Conservation (phyloP, 108 stramenopile genomes). For the Fragilariopsis cylindrus region DNA sequence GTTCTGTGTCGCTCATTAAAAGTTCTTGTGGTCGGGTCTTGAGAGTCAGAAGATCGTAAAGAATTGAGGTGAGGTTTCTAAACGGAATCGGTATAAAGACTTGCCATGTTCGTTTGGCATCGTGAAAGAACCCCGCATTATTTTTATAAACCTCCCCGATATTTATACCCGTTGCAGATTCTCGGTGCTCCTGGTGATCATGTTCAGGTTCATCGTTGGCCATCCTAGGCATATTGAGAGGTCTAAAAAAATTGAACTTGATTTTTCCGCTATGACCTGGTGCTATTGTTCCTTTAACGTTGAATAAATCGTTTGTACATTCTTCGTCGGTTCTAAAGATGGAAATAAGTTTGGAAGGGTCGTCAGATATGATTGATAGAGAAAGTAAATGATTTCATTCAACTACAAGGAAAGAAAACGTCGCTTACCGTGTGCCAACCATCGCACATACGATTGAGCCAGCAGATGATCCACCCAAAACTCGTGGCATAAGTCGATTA, state of each 20-base stretch:
- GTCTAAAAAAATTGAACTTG: conserved; percentile 85
- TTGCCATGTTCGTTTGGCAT: conserved; percentile 72
- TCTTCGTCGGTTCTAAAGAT: conserved; percentile 73
- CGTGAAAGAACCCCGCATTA: conserved; percentile 60
- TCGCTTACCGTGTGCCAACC: conserved; percentile 81
- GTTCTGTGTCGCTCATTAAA: conserved; percentile 91
- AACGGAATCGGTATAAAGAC: conserved; percentile 71
- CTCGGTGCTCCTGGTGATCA: neutral
- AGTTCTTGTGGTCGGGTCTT: conserved; percentile 78
- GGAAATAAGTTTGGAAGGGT: neutral
- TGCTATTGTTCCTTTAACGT: conserved; percentile 75
- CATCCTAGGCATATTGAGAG: conserved; percentile 36
- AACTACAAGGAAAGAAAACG: neutral
- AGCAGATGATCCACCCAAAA: conserved; percentile 95
- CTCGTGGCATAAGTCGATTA: conserved; percentile 92
- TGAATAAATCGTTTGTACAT: conserved; percentile 77
- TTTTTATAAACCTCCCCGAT: conserved; percentile 43
- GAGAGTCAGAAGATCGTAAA: conserved; percentile 77
- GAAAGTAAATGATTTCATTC: neutral
- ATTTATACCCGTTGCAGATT: conserved; percentile 17
- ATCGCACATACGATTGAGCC: conserved; percentile 94
- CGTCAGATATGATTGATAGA: too few species aligned
- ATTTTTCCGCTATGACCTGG: conserved; percentile 86
- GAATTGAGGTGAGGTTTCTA: conserved; percentile 54
- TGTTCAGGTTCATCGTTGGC: neutral